Evolutionary conservation across 306 rosid species (phyloP).

Genomic region (Vigna trinervia): DNA sequence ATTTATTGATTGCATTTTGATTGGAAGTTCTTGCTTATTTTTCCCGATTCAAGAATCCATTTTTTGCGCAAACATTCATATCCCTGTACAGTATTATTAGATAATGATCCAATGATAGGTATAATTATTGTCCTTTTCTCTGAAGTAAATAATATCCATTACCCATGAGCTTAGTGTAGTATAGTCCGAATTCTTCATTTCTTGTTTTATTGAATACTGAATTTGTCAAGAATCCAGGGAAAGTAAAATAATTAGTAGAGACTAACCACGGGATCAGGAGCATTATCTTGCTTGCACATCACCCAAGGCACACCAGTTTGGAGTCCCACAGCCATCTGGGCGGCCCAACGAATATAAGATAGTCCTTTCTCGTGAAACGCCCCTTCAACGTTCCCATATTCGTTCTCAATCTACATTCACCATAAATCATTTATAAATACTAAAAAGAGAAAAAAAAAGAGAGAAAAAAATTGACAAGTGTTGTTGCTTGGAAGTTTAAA

Average conservation of each 20-base stretch:
- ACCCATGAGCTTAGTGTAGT: background rate
- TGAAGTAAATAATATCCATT: background rate
- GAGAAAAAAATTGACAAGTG: background rate
- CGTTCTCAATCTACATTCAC: conserved; percentile 84
- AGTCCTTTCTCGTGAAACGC: conserved; percentile 68
- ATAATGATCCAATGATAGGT: background rate
- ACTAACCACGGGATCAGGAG: conserved; percentile 88
- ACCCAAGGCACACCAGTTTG: conserved; percentile 92
- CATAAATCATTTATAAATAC: conserved; percentile 6
- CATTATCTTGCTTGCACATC: conserved; percentile 93
- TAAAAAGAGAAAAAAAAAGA: too few species aligned
- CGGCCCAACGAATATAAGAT: conserved; percentile 85
- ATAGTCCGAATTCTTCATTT: background rate
- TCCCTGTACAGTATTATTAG: too few species aligned
- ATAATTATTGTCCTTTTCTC: background rate
- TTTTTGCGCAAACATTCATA: too few species aligned
- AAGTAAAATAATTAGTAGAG: background rate
- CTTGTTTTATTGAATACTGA: background rate
- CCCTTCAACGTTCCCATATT: conserved; percentile 61
- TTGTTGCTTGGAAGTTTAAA: conserved; percentile 36
- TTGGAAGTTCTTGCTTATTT: too few species aligned
- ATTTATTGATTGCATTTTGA: too few species aligned
- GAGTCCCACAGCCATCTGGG: conserved; percentile 76
- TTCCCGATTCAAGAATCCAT: too few species aligned
- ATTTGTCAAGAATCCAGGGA: background rate